Percentiles rank a stretch among this genome's conserved stretches.
Conservation (phyloP, 2,329 filamentous ascomycete species). For the Aspergillus fischeri region DNA sequence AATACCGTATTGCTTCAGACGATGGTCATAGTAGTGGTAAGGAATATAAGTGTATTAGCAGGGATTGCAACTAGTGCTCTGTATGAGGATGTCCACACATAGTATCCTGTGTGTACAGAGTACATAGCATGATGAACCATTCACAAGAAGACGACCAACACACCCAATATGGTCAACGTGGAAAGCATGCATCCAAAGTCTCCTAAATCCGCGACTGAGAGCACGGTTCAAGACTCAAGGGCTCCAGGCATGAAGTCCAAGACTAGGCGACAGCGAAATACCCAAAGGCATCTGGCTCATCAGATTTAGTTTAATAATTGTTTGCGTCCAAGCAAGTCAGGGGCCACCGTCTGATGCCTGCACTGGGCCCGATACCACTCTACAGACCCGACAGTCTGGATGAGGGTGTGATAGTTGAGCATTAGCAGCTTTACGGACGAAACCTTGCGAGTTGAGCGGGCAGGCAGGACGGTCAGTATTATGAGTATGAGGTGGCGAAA, state of each 20-base stretch:
- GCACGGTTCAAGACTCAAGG: not conserved
- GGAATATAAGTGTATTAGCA: not conserved
- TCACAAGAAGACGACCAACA: no score
- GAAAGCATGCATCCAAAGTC: not conserved
- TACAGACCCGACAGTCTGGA: conserved; percentile 24
- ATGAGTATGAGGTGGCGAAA: not conserved
- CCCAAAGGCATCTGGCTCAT: not conserved
- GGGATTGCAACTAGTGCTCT: not conserved
- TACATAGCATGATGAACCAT: no score
- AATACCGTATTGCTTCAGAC: no score
- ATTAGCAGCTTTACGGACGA: conserved; percentile 13
- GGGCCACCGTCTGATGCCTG: conserved; percentile 11
- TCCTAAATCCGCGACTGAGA: not conserved
- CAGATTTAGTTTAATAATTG: not conserved
- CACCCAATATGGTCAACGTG: no score
- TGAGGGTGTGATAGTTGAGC: conserved; percentile 22
- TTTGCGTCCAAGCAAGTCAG: not conserved
- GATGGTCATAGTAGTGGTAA: not conserved
- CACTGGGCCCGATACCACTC: conserved; percentile 14
- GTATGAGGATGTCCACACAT: no score
- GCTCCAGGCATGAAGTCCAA: not conserved
- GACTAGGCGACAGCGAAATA: not conserved
- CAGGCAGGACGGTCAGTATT: not conserved
- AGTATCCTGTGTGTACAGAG: no score
- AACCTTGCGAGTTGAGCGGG: not conserved